phyloP scores from a whole-genome alignment of 345 rosid species.

The Eucalyptus albens region DNA sequence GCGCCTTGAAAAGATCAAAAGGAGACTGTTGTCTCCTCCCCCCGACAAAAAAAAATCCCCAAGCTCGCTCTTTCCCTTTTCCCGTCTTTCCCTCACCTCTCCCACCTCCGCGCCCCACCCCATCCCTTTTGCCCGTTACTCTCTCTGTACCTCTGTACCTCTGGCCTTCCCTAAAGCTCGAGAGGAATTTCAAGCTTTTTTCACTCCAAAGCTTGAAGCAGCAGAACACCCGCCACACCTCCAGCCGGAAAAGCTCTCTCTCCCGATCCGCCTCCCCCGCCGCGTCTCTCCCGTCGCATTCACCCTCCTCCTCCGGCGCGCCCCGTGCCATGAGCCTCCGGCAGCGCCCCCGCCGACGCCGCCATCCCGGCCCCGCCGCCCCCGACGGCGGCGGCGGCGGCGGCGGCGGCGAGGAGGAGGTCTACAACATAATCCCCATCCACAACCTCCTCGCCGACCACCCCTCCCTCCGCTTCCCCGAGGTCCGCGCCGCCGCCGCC shows the following conservation, averaged over 20 bases:
- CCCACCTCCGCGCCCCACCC: background rate
- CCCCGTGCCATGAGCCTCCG: conserved; percentile 1
- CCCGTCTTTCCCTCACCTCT: background rate
- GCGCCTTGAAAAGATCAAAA: too few species aligned
- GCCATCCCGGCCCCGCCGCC: too few species aligned
- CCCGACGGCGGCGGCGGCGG: too few species aligned
- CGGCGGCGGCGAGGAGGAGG: conserved; percentile 35
- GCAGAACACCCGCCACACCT: too few species aligned
- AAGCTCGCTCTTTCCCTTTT: background rate
- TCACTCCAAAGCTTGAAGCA: too few species aligned
- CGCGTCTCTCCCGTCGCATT: background rate
- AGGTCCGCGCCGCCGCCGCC: conserved; percentile 84
- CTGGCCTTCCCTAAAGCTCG: background rate
- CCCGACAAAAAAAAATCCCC: too few species aligned
- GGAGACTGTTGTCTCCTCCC: too few species aligned
- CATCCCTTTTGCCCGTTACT: background rate
- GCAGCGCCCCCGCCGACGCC: background rate
- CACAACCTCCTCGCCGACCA: conserved; percentile 94
- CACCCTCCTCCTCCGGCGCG: background rate
- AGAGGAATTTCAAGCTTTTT: too few species aligned
- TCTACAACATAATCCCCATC: conserved; percentile 77
- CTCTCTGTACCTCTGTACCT: background rate
- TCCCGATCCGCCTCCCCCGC: too few species aligned
- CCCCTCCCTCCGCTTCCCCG: conserved; percentile 80
- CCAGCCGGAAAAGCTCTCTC: too few species aligned